Evolutionary conservation across 2,329 filamentous ascomycete species (phyloP).

Genomic region (Stagonosporopsis vannaccii): DNA sequence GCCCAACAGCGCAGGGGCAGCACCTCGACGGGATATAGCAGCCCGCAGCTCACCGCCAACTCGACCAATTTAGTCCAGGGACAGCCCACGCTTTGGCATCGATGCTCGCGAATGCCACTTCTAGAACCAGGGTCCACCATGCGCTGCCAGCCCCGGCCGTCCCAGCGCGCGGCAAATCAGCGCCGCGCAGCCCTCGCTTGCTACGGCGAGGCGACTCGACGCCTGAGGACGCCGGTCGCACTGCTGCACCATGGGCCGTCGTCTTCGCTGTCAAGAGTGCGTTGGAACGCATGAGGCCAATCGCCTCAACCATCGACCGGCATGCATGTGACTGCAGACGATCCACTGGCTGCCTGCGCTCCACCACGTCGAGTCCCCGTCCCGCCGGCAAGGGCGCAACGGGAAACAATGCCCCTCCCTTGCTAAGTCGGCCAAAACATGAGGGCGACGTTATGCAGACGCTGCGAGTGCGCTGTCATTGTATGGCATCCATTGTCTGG

Average conservation of each 20-base stretch:
- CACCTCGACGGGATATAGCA: slow-evolving; percentile 10
- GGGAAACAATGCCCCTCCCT: slow-evolving; percentile 5
- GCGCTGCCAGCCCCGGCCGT: slow-evolving; percentile 4
- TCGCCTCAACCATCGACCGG: slow-evolving; percentile 8
- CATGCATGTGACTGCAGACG: slow-evolving; percentile 1
- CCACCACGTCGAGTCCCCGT: slow-evolving; percentile 9
- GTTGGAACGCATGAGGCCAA: slow-evolving; percentile 21
- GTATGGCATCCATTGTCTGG: slow-evolving; percentile 3
- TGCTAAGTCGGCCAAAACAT: neutral
- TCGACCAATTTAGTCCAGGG: slow-evolving; percentile 10
- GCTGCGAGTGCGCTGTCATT: neutral
- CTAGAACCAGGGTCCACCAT: slow-evolving; percentile 19
- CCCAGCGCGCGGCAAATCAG: slow-evolving; percentile 10
- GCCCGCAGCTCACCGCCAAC: slow-evolving; percentile 20
- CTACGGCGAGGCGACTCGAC: slow-evolving; percentile 11
- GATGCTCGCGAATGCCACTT: slow-evolving; percentile 11
- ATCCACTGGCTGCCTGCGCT: slow-evolving; percentile 4
- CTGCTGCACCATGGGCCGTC: slow-evolving; percentile 14
- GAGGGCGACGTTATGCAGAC: neutral
- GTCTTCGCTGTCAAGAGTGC: slow-evolving; percentile 26
- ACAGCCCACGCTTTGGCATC: slow-evolving; percentile 12
- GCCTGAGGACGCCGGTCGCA: neutral
- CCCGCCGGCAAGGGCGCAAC: slow-evolving; percentile 11
- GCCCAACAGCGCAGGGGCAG: slow-evolving; percentile 34
- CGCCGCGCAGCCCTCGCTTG: neutral